phyloP scores from a whole-genome alignment of 1,284 basidiomycete genomes.

The Lentinula novae-zelandiae region DNA sequence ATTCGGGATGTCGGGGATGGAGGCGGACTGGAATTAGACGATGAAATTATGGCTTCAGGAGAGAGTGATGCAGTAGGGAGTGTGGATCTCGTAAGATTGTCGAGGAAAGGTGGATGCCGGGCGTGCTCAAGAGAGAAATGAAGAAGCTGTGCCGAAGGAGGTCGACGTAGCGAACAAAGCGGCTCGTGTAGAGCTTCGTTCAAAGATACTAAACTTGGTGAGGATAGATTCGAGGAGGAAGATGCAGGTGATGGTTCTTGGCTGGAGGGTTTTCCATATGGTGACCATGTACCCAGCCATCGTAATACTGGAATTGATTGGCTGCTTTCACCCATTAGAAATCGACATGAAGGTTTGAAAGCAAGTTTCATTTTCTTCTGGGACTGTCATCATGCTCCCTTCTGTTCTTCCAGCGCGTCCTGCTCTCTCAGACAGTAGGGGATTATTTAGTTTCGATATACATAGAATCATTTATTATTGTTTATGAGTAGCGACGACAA shows the following conservation, averaged over 20 bases:
- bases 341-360: slow-evolving; percentile 1
- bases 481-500: slow-evolving; percentile 35
- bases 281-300: slow-evolving; percentile 16
- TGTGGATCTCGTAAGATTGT: slow-evolving; percentile 57
- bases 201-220: slow-evolving; percentile 29
- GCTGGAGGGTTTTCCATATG: slow-evolving; percentile 13
- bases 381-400: slow-evolving; percentile 30
- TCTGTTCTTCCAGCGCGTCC: slow-evolving; percentile 52
- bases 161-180: slow-evolving; percentile 30
- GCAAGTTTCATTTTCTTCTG: slow-evolving; percentile 1
- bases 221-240: slow-evolving; percentile 20
- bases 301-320: slow-evolving; percentile 8
- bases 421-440: slow-evolving; percentile 47
- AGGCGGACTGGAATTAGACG: slow-evolving; percentile 8
- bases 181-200: slow-evolving; percentile 39
- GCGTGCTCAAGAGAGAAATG: slow-evolving; percentile 26
- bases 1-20: slow-evolving; percentile 19
- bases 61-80: slow-evolving; percentile 62
- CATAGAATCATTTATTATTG: background rate
- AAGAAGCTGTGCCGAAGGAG: slow-evolving; percentile 42
- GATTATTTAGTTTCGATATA: slow-evolving; percentile 3
- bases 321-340: background rate
- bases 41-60: slow-evolving; percentile 25
- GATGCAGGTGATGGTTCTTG: slow-evolving; percentile 20
- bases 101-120: slow-evolving; percentile 55